phyloP scores from a whole-genome alignment of 1,139 yeast species.

The Yamadazyma triangularis region DNA sequence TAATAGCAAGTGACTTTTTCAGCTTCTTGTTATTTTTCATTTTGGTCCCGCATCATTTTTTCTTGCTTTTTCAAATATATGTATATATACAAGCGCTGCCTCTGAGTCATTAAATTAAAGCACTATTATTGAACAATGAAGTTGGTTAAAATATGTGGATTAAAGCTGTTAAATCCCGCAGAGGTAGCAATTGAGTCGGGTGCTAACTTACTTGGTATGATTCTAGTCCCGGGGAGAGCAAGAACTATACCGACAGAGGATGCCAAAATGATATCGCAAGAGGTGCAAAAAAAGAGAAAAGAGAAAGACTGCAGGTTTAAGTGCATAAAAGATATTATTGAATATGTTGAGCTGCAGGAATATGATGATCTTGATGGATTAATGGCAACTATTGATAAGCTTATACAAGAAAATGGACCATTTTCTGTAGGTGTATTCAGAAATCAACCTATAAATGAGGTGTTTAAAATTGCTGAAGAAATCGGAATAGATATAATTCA shows the following conservation, averaged over 20 bases:
- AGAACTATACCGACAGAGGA: slow-evolving; percentile 58
- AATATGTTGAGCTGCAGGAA: slow-evolving; percentile 10
- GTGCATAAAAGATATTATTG: slow-evolving; percentile 18
- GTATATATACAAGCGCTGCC: no score
- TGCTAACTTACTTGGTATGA: slow-evolving; percentile 78
- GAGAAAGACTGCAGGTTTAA: slow-evolving; percentile 14
- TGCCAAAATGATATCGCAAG: slow-evolving; percentile 51
- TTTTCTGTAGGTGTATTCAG: slow-evolving; percentile 85
- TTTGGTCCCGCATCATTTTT: no score
- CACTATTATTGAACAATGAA: no score
- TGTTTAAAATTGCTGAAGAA: slow-evolving; percentile 41
- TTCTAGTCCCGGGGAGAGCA: slow-evolving; percentile 75
- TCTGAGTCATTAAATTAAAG: no score
- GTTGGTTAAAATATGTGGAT: slow-evolving; percentile 77
- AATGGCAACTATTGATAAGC: slow-evolving; percentile 26
- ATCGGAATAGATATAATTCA: slow-evolving; percentile 74
- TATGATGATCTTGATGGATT: slow-evolving; percentile 24
- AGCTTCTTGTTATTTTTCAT: no score
- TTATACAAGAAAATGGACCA: slow-evolving; percentile 53
- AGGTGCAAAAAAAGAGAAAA: slow-evolving; percentile 21
- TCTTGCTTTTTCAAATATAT: no score
- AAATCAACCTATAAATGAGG: slow-evolving; percentile 69
- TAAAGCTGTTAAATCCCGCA: slow-evolving; percentile 67
- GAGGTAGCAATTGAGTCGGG: slow-evolving; percentile 60
- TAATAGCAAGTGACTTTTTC: no score